Evolutionary conservation across 2,329 filamentous ascomycete species (phyloP), one percentile per base, ranked within the genome.

Genomic region (Davidsoniella australis): DNA sequence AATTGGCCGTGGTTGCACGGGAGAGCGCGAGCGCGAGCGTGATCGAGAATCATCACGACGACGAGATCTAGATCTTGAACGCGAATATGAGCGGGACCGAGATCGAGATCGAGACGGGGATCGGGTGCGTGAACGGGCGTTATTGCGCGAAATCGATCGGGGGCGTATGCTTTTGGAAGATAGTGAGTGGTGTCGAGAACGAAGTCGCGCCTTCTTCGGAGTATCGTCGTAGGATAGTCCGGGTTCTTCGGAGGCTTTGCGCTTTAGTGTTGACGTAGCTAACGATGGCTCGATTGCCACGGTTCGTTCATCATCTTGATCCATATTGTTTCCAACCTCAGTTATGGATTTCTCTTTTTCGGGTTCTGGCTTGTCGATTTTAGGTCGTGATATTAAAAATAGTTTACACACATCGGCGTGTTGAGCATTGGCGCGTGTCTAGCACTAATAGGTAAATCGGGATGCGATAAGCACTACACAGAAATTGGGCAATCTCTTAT

Each of bases 161-260:
- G 23, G 9, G 20, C 24, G 47, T 4, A 40, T 38, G 29, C 29
- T 33, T 9, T 12, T 33, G 4, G 6, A 20, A 23, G 40, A 29
- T 4, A n/a, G 45, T 8, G 43, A 40, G 14, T 26, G 51, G 26
- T 38, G 41, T 18, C 20, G 41, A 14, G 33, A 40, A 5, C 29
- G 26, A 10, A 45, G 26, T 24, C 50, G 50, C n/a, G 50, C 39
- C 39, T 50, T 53, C 33, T 49, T 53, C 18, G 47, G 9, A 5
- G 47, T 9, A 6, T 47, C 51, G 12, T 43, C 44, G 10, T 16
- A 14, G 29, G 23, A 17, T 10, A 38, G 14, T 36, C 10, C 43
- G 47, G 44, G 39, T n/a, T 49, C 47, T 26, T 36, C 23, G 39
- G 24, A 49, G 24, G 51, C 51, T 26, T 49, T 50, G 51, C 51